Evolutionary conservation across 805 yeast species (phyloP).

Genomic region (Wickerhamiella cacticola): DNA sequence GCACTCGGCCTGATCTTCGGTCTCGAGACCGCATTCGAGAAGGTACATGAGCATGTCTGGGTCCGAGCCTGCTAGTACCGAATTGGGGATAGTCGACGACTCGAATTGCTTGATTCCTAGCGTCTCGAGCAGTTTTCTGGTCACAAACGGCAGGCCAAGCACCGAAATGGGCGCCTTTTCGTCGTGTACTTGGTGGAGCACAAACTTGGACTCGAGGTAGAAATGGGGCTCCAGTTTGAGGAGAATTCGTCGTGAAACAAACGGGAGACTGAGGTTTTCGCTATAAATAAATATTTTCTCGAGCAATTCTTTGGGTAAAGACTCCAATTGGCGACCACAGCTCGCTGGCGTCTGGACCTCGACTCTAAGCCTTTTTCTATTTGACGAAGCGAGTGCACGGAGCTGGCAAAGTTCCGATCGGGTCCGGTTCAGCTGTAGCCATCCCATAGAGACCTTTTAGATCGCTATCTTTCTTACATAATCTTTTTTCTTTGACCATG

Average conservation of each 20-base stretch:
- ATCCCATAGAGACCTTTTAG: too few relatives aligned
- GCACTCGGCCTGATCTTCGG: constrained; percentile 15
- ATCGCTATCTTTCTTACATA: too few relatives aligned
- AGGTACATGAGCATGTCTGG: constrained; percentile 24
- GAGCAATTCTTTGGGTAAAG: constrained; percentile 36
- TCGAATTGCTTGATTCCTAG: constrained; percentile 58
- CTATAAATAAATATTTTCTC: constrained; percentile 32
- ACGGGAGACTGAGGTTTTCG: constrained; percentile 31
- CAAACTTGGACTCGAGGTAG: constrained; percentile 20
- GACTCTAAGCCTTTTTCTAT: background rate
- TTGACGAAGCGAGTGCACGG: background rate
- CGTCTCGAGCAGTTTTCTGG: constrained; percentile 27
- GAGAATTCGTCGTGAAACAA: constrained; percentile 28
- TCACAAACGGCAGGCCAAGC: constrained; percentile 22
- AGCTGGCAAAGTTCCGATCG: background rate
- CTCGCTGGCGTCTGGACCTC: too few relatives aligned
- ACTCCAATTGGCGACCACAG: constrained; percentile 20
- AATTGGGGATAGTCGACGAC: constrained; percentile 69
- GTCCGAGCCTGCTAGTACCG: background rate
- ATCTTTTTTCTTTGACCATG: too few relatives aligned
- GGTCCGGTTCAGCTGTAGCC: constrained; percentile 1
- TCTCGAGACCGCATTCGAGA: constrained; percentile 17
- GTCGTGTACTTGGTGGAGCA: constrained; percentile 16
- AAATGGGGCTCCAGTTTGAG: constrained; percentile 24
- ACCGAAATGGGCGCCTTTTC: constrained; percentile 2